These are phyloP conservation scores for Synchytrium microbalum DNA, from an alignment of 371 early-diverging fungal species.

Conservation along the genomic window DNA sequence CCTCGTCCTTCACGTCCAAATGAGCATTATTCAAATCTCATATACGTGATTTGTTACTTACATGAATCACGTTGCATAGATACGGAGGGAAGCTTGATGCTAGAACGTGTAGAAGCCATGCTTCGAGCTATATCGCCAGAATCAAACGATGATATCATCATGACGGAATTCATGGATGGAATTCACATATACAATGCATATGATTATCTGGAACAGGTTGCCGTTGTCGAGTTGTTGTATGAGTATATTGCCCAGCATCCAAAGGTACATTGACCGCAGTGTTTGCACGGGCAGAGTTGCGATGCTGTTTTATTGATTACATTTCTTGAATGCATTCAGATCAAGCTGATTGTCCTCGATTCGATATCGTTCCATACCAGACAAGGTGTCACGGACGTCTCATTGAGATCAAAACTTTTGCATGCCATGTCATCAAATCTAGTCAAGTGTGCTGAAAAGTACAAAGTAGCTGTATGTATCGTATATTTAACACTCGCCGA, in stretches of 20 bases:
- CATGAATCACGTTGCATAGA: conserved; percentile 39
- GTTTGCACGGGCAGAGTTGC: not conserved
- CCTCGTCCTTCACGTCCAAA: not conserved
- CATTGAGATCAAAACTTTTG: conserved; percentile 37
- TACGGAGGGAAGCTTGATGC: conserved; percentile 55
- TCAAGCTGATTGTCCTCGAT: conserved; percentile 55
- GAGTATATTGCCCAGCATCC: conserved; percentile 32
- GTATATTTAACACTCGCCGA: not conserved
- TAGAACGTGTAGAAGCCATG: conserved; percentile 37
- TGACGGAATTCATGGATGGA: conserved; percentile 23
- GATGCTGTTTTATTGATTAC: conserved; percentile 5
- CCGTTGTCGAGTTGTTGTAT: conserved; percentile 46
- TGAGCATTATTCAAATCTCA: not conserved
- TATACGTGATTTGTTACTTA: not conserved
- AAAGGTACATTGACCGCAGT: conserved; percentile 31
- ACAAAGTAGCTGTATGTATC: conserved; percentile 34
- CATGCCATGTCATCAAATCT: conserved; percentile 39
- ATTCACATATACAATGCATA: conserved; percentile 47
- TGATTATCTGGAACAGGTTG: conserved; percentile 44
- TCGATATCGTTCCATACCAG: conserved; percentile 58
- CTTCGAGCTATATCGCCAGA: conserved; percentile 11
- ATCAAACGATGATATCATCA: too few species aligned
- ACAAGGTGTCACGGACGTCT: conserved; percentile 38
- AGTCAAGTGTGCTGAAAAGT: conserved; percentile 33
- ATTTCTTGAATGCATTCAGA: conserved; percentile 10